Percentiles rank a stretch among this genome's conserved stretches.
These are phyloP conservation scores for Plasmopara viticola DNA, from an alignment of 352 stramenopile species.

Conservation along the genomic window DNA sequence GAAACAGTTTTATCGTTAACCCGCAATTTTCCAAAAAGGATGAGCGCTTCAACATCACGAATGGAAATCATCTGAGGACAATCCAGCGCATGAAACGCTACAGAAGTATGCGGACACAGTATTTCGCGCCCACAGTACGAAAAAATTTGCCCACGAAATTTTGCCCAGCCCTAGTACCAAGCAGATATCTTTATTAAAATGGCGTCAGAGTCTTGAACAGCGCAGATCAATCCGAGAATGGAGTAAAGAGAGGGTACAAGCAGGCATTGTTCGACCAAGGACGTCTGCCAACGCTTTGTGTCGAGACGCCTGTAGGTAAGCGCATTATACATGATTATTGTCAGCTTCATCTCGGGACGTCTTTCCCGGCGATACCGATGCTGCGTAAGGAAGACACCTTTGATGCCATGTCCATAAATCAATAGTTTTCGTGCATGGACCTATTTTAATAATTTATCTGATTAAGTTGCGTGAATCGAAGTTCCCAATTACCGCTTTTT, in stretches of 20 bases:
- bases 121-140: background rate
- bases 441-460: slow-evolving; percentile 5
- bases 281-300: slow-evolving; percentile 2
- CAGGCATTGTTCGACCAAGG: background rate
- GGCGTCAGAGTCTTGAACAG: slow-evolving; percentile 3
- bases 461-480: slow-evolving; percentile 2
- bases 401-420: background rate
- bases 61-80: background rate
- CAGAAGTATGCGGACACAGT: slow-evolving; percentile 1
- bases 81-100: background rate
- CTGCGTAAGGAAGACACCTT: background rate
- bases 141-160: slow-evolving; percentile 1
- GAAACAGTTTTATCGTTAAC: slow-evolving; percentile 1
- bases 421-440: slow-evolving; percentile 6
- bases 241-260: background rate
- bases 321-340: slow-evolving; percentile 5
- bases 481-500: slow-evolving; percentile 7
- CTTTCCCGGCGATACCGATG: background rate
- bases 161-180: background rate
- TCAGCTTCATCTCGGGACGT: background rate
- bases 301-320: slow-evolving; percentile 1
- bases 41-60: slow-evolving; percentile 1
- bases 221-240: background rate
- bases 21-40: background rate
- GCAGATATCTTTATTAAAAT: background rate